phyloP scores from a whole-genome alignment of 441 rosid species.

The Hura crepitans region DNA sequence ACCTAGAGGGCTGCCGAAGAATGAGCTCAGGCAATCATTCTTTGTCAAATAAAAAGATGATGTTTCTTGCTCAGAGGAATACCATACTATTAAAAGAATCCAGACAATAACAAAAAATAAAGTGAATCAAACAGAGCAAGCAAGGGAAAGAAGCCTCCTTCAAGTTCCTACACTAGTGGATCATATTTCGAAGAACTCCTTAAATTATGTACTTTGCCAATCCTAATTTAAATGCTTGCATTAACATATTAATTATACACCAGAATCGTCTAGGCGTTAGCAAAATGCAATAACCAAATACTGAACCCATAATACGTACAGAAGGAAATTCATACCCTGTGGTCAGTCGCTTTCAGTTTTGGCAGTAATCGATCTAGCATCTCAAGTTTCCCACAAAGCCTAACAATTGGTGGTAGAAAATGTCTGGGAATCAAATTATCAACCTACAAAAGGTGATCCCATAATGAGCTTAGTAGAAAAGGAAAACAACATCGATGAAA shows the following conservation, averaged over 20 bases:
- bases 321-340: slow-evolving; percentile 58
- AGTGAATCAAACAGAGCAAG: background rate
- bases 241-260: background rate
- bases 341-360: slow-evolving; percentile 88
- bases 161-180: background rate
- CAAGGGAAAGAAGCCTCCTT: background rate
- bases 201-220: background rate
- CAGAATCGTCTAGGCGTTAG: slow-evolving; percentile 4
- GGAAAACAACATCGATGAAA: too few relatives aligned
- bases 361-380: slow-evolving; percentile 91
- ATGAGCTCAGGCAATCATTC: background rate
- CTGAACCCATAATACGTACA: slow-evolving; percentile 13
- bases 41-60: background rate
- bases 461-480: slow-evolving; percentile 17
- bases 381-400: slow-evolving; percentile 97
- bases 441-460: slow-evolving; percentile 49
- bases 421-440: slow-evolving; percentile 69
- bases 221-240: background rate
- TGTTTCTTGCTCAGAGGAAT: background rate
- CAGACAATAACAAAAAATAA: background rate
- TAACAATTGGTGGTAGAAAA: slow-evolving; percentile 74
- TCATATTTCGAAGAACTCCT: background rate
- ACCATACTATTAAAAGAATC: background rate
- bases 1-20: background rate
- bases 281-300: slow-evolving; percentile 1